A percentile compares a stretch with the other conserved stretches of the same genome.
These are phyloP conservation scores for Penstemon newberryi DNA, from an alignment of 257 asterid species.

Conservation along the genomic window DNA sequence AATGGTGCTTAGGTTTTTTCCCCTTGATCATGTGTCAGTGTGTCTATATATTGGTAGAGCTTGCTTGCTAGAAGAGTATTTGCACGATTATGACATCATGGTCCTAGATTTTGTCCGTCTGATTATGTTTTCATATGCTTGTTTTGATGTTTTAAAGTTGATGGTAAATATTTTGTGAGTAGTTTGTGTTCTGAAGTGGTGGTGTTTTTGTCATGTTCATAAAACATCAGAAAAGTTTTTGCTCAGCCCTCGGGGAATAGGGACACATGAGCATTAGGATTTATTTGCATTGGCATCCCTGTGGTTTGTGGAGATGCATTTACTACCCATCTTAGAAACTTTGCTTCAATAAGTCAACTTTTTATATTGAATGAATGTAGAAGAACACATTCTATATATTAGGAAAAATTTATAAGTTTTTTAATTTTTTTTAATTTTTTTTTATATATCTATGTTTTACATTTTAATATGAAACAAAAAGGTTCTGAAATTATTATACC, in stretches of 20 bases:
- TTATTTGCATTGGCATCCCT: too few species aligned
- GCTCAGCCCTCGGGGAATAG: neutral
- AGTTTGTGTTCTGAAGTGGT: constrained; percentile 3
- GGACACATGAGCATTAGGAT: neutral
- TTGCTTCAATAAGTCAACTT: too few species aligned
- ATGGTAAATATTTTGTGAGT: neutral
- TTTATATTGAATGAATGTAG: too few species aligned
- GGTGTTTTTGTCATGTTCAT: neutral
- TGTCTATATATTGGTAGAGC: neutral
- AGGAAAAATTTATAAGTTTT: too few species aligned
- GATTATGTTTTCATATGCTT: neutral
- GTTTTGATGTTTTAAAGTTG: constrained; percentile 1
- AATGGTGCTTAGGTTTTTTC: constrained; percentile 38
- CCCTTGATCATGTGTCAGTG: neutral
- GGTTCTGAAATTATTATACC: too few species aligned
- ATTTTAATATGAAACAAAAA: too few species aligned
- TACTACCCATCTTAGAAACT: too few species aligned
- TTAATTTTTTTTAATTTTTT: too few species aligned
- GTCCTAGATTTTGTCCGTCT: constrained; percentile 1
- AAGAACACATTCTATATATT: too few species aligned
- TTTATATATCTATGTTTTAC: too few species aligned
- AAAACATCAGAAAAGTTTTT: neutral
- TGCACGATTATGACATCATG: constrained; percentile 1
- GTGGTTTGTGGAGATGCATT: too few species aligned
- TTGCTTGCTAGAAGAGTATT: constrained; percentile 7